Conservation (phyloP, 306 rosid genomes). For the Hippophae rhamnoides region DNA sequence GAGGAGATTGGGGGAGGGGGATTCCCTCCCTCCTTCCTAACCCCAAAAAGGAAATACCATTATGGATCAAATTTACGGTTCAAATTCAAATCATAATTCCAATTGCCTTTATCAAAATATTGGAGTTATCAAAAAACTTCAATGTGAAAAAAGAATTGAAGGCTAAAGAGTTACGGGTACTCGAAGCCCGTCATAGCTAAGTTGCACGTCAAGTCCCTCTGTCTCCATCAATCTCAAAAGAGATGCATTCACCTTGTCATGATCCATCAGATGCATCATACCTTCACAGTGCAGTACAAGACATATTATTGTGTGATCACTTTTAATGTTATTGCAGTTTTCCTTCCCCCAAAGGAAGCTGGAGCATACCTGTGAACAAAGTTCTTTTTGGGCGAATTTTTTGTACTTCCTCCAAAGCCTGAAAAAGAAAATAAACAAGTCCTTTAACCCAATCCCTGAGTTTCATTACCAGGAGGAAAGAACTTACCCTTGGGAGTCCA, state of each 20-base stretch:
- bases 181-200: constrained; percentile 86
- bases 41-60: too few relatives aligned
- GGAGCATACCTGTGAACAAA: constrained; percentile 66
- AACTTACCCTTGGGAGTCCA: constrained; percentile 76
- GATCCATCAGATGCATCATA: constrained; percentile 98
- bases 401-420: constrained; percentile 90
- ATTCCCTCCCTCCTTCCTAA: too few relatives aligned
- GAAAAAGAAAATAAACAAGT: constrained; percentile 17
- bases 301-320: too few relatives aligned
- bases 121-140: background rate
- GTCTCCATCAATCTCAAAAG: constrained; percentile 51
- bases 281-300: constrained; percentile 41
- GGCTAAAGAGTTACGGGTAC: constrained; percentile 46
- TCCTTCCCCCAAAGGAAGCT: background rate
- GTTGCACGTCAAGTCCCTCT: constrained; percentile 77
- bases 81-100: too few relatives aligned
- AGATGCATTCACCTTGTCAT: constrained; percentile 63
- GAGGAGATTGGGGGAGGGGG: too few relatives aligned
- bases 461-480: constrained; percentile 1
- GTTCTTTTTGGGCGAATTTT: constrained; percentile 85
- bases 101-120: too few relatives aligned
- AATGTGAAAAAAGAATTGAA: background rate
- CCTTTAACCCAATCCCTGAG: constrained; percentile 6
- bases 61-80: too few relatives aligned
- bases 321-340: too few relatives aligned